These are phyloP conservation scores for Vitis hybrid DNA, from an alignment of 177 flowering plant species.

Conservation along the genomic window DNA sequence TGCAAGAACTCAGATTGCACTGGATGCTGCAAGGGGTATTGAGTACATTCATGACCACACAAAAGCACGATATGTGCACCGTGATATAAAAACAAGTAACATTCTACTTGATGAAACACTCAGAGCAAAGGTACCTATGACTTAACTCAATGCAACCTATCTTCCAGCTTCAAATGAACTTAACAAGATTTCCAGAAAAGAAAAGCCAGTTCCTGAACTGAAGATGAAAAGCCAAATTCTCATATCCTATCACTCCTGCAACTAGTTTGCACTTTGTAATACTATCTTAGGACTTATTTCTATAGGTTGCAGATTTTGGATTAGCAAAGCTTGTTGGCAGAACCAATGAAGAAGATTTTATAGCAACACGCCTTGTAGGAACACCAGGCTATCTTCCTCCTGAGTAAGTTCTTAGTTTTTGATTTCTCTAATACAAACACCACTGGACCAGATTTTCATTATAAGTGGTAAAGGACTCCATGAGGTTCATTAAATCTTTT, in stretches of 20 bases:
- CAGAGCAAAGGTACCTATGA: conserved; percentile 33
- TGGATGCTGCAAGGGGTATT: conserved; percentile 53
- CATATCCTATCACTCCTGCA: background rate
- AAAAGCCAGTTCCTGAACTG: background rate
- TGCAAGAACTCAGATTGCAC: conserved; percentile 45
- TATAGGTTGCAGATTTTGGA: conserved; percentile 83
- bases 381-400: conserved; percentile 91
- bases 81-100: conserved; percentile 46
- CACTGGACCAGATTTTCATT: too few relatives aligned
- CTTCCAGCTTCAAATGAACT: background rate
- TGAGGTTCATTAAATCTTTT: too few relatives aligned
- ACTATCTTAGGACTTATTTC: background rate
- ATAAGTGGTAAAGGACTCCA: too few relatives aligned
- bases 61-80: conserved; percentile 43
- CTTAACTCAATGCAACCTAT: background rate
- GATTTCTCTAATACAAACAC: background rate
- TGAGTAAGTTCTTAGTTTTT: conserved; percentile 40
- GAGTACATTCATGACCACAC: conserved; percentile 54
- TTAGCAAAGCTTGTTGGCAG: conserved; percentile 70
- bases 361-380: conserved; percentile 75
- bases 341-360: conserved; percentile 50
- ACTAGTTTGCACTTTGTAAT: background rate
- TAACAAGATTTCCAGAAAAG: background rate
- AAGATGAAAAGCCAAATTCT: too few relatives aligned
- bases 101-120: conserved; percentile 37